Evolutionary conservation across 805 yeast species (phyloP).

Genomic region (Starmerella asiatica): DNA sequence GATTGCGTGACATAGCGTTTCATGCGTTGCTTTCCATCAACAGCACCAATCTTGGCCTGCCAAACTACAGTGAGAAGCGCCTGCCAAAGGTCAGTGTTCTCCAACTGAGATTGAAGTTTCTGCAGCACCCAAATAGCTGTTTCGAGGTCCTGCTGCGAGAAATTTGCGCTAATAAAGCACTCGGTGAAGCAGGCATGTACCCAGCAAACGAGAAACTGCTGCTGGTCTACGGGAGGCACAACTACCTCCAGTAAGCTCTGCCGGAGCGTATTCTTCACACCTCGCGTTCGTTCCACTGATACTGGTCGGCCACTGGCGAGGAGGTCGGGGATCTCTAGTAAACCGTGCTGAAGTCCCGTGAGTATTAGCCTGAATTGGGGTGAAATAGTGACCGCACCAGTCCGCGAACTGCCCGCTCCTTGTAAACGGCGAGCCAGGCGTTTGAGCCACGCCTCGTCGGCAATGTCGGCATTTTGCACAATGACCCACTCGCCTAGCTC

Average conservation of each 20-base stretch:
- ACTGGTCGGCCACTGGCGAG: slow-evolving; percentile 43
- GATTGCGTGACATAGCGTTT: slow-evolving; percentile 9
- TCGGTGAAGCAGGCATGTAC: slow-evolving; percentile 11
- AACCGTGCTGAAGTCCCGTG: slow-evolving; percentile 42
- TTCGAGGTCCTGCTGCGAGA: slow-evolving; percentile 2
- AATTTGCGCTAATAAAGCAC: background rate
- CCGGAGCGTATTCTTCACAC: slow-evolving; percentile 21
- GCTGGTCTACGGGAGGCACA: no score
- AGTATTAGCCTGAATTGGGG: slow-evolving; percentile 43
- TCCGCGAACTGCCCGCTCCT: slow-evolving; percentile 10
- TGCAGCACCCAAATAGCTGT: slow-evolving; percentile 8
- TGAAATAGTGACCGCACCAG: no score
- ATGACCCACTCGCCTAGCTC: slow-evolving; percentile 68
- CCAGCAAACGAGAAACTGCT: slow-evolving; percentile 5
- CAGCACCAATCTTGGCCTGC: slow-evolving; percentile 35
- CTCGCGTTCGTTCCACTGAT: slow-evolving; percentile 49
- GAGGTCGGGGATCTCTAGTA: slow-evolving; percentile 41
- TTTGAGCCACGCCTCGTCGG: slow-evolving; percentile 45
- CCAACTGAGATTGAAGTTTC: slow-evolving; percentile 17
- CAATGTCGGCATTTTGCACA: slow-evolving; percentile 69
- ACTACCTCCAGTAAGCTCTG: background rate
- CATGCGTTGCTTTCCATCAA: slow-evolving; percentile 17
- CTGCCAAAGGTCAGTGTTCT: slow-evolving; percentile 41
- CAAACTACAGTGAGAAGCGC: slow-evolving; percentile 45
- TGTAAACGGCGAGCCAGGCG: slow-evolving; percentile 33